Evolutionary conservation across 2,329 filamentous ascomycete species (phyloP).

Genomic region (Sporothrix pallida): DNA sequence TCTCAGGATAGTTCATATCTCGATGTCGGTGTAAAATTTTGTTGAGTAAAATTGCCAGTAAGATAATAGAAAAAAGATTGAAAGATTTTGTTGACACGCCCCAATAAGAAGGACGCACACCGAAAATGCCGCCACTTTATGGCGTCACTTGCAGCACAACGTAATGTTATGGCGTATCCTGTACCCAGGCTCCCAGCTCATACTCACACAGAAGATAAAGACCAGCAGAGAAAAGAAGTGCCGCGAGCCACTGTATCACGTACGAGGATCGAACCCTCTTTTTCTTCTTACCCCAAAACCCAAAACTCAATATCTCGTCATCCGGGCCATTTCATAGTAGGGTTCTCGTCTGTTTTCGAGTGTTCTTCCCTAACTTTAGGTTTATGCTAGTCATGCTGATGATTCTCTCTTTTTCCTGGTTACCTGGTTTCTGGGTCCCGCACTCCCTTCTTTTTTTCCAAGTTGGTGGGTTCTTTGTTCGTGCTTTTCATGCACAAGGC

Average conservation of each 20-base stretch:
- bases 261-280: conserved; percentile 17
- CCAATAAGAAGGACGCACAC: background rate
- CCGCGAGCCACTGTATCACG: background rate
- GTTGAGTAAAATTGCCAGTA: background rate
- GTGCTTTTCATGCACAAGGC: conserved; percentile 10
- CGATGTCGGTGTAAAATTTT: no score
- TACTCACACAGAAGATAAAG: background rate
- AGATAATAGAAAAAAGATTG: background rate
- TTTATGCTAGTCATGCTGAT: conserved; percentile 14
- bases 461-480: background rate
- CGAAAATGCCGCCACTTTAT: background rate
- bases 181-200: background rate
- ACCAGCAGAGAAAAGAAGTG: background rate
- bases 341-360: background rate
- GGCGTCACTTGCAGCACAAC: background rate
- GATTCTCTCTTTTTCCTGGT: background rate
- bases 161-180: background rate
- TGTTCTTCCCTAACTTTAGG: no score
- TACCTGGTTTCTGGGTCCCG: conserved; percentile 21
- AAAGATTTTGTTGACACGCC: no score
- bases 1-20: background rate
- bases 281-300: background rate
- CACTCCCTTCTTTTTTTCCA: background rate
- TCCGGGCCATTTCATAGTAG: background rate
- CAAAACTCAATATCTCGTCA: background rate